phyloP scores from a whole-genome alignment of 345 rosid species.

The Trapa bicornis region DNA sequence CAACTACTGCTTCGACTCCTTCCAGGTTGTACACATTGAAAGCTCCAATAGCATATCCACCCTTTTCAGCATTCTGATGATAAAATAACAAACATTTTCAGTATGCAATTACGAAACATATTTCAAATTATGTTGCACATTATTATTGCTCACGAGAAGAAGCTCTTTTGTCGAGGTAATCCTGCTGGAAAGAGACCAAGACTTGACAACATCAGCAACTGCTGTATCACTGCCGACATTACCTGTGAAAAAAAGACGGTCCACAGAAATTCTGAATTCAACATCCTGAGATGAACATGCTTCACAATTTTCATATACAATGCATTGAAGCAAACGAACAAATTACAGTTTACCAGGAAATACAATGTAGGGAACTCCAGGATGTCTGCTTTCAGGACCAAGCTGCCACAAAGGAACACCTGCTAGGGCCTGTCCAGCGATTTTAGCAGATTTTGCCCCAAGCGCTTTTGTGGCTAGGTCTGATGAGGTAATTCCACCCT shows the following conservation, averaged over 20 bases:
- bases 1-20: conserved; percentile 87
- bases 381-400: conserved; percentile 95
- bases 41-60: conserved; percentile 90
- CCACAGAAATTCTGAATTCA: not conserved
- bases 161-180: conserved; percentile 61
- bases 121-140: not conserved
- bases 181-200: conserved; percentile 63
- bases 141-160: conserved; percentile 42
- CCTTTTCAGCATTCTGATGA: conserved; percentile 68
- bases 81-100: conserved; percentile 2
- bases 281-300: not conserved
- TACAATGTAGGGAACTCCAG: conserved; percentile 91
- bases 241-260: conserved; percentile 27
- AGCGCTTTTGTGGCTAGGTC: conserved; percentile 94
- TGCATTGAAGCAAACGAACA: not conserved
- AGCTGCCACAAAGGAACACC: conserved; percentile 96
- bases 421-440: conserved; percentile 88
- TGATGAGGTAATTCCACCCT: conserved; percentile 98
- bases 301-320: no score
- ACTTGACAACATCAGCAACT: conserved; percentile 72
- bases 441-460: conserved; percentile 72
- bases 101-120: not conserved
- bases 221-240: conserved; percentile 81
- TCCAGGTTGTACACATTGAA: conserved; percentile 92
- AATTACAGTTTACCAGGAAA: conserved; percentile 56